These are phyloP conservation scores for Oryza nivara DNA, from an alignment of 176 grass and related monocot genomes.

Conservation along the genomic window DNA sequence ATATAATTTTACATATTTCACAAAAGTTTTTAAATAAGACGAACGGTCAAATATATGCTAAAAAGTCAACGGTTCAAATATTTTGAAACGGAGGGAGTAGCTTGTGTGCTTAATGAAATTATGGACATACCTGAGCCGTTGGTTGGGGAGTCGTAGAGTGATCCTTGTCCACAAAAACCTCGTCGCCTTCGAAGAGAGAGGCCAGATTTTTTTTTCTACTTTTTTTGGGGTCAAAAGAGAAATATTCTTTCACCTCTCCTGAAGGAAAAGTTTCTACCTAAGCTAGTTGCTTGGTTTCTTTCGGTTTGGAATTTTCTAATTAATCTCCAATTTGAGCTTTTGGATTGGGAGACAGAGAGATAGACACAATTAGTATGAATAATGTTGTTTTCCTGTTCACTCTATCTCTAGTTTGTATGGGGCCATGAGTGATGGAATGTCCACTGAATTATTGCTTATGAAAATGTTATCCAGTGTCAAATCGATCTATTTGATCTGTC, in stretches of 20 bases:
- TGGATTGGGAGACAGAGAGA: not conserved
- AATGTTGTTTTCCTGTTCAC: no score
- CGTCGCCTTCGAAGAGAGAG: slow-evolving; percentile 41
- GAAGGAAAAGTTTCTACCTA: not conserved
- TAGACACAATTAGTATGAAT: not conserved
- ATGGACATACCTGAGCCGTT: slow-evolving; percentile 16
- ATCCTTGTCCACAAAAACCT: slow-evolving; percentile 68
- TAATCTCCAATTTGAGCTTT: not conserved
- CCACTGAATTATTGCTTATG: slow-evolving; percentile 33
- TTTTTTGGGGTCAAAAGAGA: not conserved
- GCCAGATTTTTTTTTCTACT: not conserved
- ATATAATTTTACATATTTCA: no score
- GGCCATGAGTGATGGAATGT: slow-evolving; percentile 1
- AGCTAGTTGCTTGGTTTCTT: not conserved
- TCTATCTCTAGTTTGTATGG: not conserved
- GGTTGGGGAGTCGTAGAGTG: slow-evolving; percentile 40
- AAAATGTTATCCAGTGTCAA: slow-evolving; percentile 38
- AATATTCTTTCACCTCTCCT: slow-evolving; percentile 15
- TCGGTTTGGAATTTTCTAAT: not conserved
- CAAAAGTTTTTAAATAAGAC: no score
- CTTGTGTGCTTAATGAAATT: not conserved
- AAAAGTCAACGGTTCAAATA: no score
- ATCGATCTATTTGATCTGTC: slow-evolving; percentile 8
- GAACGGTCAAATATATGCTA: no score
- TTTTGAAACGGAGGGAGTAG: not conserved